Conservation (phyloP, 2,329 filamentous ascomycete species). For the Parasarocladium wereldwijsianum region DNA sequence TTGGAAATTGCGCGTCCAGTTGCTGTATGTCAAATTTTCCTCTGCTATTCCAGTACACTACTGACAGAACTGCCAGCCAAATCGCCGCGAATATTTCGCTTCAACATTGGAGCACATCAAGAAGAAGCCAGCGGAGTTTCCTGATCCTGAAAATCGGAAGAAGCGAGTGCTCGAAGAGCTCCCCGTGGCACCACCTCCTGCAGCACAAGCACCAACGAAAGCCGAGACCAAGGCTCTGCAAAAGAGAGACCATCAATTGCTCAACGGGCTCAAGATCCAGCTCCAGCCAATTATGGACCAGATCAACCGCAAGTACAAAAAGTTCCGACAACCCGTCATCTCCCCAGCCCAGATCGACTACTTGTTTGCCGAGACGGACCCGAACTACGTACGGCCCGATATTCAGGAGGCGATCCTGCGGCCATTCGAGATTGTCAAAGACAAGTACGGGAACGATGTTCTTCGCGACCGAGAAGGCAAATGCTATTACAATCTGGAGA, state of each 20-base stretch:
- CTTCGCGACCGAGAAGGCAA: constrained; percentile 64
- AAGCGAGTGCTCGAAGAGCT: constrained; percentile 69
- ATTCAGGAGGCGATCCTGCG: constrained; percentile 40
- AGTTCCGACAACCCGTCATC: constrained; percentile 71
- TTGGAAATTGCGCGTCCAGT: constrained; percentile 55
- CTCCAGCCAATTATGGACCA: constrained; percentile 96
- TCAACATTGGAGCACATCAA: constrained; percentile 61
- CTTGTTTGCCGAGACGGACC: constrained; percentile 70
- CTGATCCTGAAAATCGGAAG: constrained; percentile 73
- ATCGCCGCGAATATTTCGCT: constrained; percentile 68
- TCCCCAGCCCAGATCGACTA: constrained; percentile 63
- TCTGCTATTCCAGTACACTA: neutral
- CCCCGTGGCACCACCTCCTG: constrained; percentile 57
- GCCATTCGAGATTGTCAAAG: constrained; percentile 66
- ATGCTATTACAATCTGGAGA: constrained; percentile 91
- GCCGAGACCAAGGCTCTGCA: constrained; percentile 69
- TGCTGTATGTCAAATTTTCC: constrained; percentile 28
- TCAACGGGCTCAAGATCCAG: constrained; percentile 77
- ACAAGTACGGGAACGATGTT: constrained; percentile 65
- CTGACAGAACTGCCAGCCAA: constrained; percentile 14
- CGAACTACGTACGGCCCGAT: constrained; percentile 48
- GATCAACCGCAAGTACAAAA: constrained; percentile 78
- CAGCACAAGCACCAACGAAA: constrained; percentile 54
- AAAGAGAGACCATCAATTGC: constrained; percentile 65
- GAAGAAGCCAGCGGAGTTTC: constrained; percentile 72